Evolutionary conservation across 2,329 filamentous ascomycete genomes (phyloP).

Genomic region (Colletotrichum sp.): DNA sequence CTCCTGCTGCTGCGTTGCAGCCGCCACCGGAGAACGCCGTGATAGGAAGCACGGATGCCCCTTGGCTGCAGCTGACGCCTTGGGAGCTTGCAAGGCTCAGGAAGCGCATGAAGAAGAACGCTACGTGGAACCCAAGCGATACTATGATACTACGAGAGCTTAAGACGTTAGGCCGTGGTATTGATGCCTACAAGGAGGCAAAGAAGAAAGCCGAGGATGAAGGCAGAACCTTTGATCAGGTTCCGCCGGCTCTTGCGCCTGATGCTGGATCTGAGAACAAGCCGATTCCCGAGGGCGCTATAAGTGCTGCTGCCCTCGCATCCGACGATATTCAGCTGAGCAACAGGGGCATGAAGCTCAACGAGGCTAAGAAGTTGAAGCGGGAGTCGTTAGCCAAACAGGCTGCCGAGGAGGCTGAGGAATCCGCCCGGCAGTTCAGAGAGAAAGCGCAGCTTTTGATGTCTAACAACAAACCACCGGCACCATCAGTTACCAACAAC

Average conservation of each 20-base stretch:
- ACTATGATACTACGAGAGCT: conserved; percentile 86
- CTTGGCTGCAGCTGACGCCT: conserved; percentile 68
- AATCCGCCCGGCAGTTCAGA: conserved; percentile 57
- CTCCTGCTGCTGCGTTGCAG: conserved; percentile 47
- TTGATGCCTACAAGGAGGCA: conserved; percentile 64
- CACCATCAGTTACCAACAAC: conserved; percentile 26
- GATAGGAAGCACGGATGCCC: conserved; percentile 62
- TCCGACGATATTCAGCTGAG: conserved; percentile 67
- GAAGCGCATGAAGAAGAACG: conserved; percentile 92
- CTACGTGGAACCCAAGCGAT: conserved; percentile 81
- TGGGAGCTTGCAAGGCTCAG: conserved; percentile 72
- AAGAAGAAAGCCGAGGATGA: conserved; percentile 69
- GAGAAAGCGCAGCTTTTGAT: conserved; percentile 52
- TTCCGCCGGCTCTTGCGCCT: conserved; percentile 43
- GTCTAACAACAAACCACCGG: conserved; percentile 26
- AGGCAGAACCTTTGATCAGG: conserved; percentile 63
- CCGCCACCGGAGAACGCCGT: conserved; percentile 65
- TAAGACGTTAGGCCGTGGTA: conserved; percentile 69
- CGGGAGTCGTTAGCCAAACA: conserved; percentile 66
- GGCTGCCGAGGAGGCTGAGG: conserved; percentile 66
- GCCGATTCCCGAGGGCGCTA: conserved; percentile 63
- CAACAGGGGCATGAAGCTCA: conserved; percentile 78
- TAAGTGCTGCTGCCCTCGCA: conserved; percentile 60
- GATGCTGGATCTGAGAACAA: conserved; percentile 55
- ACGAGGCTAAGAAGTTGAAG: conserved; percentile 78